phyloP scores from a whole-genome alignment of 768 basidiomycete genomes.

The Suillus luteus region DNA sequence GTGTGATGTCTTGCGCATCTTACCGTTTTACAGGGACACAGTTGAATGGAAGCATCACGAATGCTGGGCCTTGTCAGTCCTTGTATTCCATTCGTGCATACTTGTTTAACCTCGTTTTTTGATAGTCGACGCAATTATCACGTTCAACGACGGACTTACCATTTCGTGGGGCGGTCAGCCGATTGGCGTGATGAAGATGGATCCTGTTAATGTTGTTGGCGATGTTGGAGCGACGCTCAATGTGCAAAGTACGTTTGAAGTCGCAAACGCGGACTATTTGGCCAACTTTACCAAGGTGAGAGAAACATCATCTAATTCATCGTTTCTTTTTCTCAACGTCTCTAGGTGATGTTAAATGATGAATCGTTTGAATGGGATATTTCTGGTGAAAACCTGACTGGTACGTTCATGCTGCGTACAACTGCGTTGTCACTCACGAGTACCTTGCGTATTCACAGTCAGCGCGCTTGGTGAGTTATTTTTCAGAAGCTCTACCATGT shows the following conservation, averaged over 20 bases:
- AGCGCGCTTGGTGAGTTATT: conserved; percentile 51
- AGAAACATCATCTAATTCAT: background rate
- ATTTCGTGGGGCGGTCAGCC: conserved; percentile 60
- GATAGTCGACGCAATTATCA: conserved; percentile 65
- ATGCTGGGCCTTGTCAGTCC: conserved; percentile 70
- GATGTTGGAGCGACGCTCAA: conserved; percentile 65
- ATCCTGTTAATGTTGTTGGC: conserved; percentile 56
- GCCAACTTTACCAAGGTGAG: conserved; percentile 65
- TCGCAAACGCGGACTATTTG: conserved; percentile 57
- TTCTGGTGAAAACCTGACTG: conserved; percentile 61
- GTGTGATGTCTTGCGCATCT: background rate
- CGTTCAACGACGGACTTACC: conserved; percentile 61
- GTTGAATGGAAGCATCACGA: conserved; percentile 63
- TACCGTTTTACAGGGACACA: conserved; percentile 41
- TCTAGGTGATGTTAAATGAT: conserved; percentile 56
- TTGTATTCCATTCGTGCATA: background rate
- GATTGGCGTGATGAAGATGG: conserved; percentile 63
- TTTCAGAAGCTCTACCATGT: background rate
- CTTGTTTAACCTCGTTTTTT: conserved; percentile 13
- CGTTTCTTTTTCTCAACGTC: background rate
- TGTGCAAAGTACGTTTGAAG: conserved; percentile 54
- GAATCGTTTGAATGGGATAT: conserved; percentile 74
- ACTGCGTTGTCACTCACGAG: conserved; percentile 12
- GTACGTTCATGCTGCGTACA: conserved; percentile 32
- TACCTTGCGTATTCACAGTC: conserved; percentile 38